These are phyloP conservation scores for Nidula microcarpa DNA, from an alignment of 768 basidiomycete species.

Conservation along the genomic window DNA sequence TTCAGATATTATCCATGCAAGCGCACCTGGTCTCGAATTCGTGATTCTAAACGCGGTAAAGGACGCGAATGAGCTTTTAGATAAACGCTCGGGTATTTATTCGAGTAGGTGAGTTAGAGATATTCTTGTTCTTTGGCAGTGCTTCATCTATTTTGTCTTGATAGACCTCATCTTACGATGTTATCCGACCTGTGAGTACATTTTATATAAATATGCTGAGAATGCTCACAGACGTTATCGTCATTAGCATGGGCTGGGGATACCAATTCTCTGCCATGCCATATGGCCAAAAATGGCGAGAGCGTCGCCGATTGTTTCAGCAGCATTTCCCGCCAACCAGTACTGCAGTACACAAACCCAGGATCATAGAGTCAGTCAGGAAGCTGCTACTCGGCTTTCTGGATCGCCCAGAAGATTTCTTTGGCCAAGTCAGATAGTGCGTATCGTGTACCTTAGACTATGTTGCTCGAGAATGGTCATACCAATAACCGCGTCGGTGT, in stretches of 20 bases:
- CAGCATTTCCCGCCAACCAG: background rate
- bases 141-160: background rate
- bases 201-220: background rate
- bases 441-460: background rate
- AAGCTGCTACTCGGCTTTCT: conserved; percentile 2
- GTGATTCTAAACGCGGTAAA: conserved; percentile 9
- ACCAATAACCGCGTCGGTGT: background rate
- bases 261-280: background rate
- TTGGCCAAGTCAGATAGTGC: conserved; percentile 3
- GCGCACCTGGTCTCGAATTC: conserved; percentile 1
- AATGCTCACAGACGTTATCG: background rate
- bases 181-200: background rate
- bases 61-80: conserved; percentile 6
- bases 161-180: background rate
- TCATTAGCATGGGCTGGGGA: background rate
- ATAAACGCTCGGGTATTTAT: conserved; percentile 8
- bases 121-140: background rate
- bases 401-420: conserved; percentile 4
- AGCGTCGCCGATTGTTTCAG: background rate
- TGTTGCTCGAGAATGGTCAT: background rate
- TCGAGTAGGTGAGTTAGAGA: conserved; percentile 5
- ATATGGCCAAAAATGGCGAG: background rate
- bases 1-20: conserved; percentile 4
- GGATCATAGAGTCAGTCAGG: conserved; percentile 1
- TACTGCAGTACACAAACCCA: background rate